These are phyloP conservation scores for Gossypioides kirkii DNA, from an alignment of 345 rosid genomes.

Conservation along the genomic window DNA sequence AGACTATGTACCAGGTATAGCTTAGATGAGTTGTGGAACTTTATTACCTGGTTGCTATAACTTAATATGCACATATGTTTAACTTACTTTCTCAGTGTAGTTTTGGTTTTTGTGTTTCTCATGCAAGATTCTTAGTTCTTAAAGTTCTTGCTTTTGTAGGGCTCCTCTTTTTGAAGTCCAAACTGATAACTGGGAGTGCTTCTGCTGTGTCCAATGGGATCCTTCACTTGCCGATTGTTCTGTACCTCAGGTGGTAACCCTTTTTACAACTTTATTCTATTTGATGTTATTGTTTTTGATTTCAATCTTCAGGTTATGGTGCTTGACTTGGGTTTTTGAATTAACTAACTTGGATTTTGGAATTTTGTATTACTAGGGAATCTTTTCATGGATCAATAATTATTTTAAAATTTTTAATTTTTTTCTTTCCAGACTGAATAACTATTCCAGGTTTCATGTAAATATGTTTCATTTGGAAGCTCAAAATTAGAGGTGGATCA, in stretches of 20 bases:
- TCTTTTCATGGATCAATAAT: neutral
- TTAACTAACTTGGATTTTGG: neutral
- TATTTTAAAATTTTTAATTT: neutral
- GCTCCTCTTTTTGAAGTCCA: constrained; percentile 91
- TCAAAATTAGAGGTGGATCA: neutral
- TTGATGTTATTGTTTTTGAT: neutral
- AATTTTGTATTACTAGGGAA: neutral
- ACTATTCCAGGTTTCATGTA: neutral
- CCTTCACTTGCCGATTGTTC: constrained; percentile 87
- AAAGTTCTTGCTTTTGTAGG: constrained; percentile 39
- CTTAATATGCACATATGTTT: neutral
- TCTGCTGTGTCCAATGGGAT: constrained; percentile 76
- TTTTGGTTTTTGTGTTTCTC: constrained; percentile 6
- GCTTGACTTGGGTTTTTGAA: neutral
- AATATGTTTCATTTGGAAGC: constrained; percentile 2
- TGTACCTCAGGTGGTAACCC: constrained; percentile 66
- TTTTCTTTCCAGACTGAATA: neutral
- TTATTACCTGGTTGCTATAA: neutral
- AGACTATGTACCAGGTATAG: neutral
- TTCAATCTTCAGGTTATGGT: neutral
- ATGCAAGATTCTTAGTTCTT: constrained; percentile 3
- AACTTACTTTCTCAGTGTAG: neutral
- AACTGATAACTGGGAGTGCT: constrained; percentile 93
- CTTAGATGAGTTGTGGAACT: neutral
- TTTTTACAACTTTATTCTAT: neutral